A percentile compares a stretch with the other conserved stretches of the same genome.
phyloP scores from a whole-genome alignment of 2,329 filamentous ascomycete species.

The Scortechinia acanthostroma region DNA sequence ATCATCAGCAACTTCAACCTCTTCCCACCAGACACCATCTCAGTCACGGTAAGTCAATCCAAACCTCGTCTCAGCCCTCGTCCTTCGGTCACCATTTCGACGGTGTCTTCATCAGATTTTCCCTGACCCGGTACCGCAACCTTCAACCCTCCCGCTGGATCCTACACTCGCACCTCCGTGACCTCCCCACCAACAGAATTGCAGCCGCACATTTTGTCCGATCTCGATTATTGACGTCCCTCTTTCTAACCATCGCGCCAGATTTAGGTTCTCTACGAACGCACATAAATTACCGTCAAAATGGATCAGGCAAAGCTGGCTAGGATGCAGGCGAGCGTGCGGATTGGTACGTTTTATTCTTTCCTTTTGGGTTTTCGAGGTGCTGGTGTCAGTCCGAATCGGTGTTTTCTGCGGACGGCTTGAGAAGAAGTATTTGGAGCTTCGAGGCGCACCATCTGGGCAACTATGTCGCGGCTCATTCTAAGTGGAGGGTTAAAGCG shows the following conservation, averaged over 20 bases:
- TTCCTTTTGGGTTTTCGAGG: background rate
- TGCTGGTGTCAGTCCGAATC: constrained; percentile 1
- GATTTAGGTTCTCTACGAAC: background rate
- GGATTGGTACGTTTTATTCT: constrained; percentile 1
- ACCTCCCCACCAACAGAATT: background rate
- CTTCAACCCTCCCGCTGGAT: background rate
- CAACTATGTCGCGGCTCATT: no score
- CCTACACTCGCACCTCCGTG: background rate
- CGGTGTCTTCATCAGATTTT: background rate
- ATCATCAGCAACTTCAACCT: constrained; percentile 1
- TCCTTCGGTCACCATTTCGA: background rate
- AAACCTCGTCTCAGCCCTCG: background rate
- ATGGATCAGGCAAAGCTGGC: constrained; percentile 2
- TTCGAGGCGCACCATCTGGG: no score
- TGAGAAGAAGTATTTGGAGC: no score
- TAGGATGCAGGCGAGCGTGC: background rate
- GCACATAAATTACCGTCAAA: background rate
- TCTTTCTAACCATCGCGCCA: no score
- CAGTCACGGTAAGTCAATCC: background rate
- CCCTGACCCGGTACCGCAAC: background rate
- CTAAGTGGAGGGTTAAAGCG: no score
- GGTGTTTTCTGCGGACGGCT: no score
- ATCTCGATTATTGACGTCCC: background rate
- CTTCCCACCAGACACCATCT: background rate
- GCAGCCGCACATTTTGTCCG: background rate